Evolutionary conservation across 1,284 basidiomycete species (phyloP), one percentile per base, ranked within the genome.

Genomic region (Amylostereum areolatum): DNA sequence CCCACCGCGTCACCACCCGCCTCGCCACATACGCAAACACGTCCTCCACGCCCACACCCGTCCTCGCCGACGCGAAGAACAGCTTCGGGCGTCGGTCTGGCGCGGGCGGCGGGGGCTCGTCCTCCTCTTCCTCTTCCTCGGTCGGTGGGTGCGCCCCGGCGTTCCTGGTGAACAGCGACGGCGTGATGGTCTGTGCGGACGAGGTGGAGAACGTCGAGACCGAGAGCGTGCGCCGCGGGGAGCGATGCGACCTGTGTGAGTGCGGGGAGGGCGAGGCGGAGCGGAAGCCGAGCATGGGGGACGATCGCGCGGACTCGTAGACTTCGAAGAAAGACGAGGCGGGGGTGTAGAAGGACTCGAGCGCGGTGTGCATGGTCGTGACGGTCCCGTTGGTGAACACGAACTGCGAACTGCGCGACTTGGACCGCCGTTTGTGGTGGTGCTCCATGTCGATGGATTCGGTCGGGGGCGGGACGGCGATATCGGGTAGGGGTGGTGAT

Each of bases 1-100:
- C 84, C 79, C 78, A 81, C 50, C 72, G 68, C 53, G 62, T 58
- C 33, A 81, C 71, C 4, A 88, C 81, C 24, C 85, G 68, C 43
- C 65, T 59, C 4, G 78, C 81, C 45, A 89, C 69, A 56, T 87
- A 86, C 58, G 80, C 81, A 59, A 89, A 89, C 12, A 87, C 79
- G 1, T 81, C 78, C 2, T 62, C 50, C 1, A 89, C 82, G n/a
- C 83, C 81, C 43, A 75, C 72, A 0, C 87, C 85, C 9, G 83
- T 86, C 63, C 85, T 85, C 3, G 87, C 86, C 1, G 82, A 85
- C 6, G 85, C 78, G 59, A 85, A 81, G 63, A 89, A 86, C 5
- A 87, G 64, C 56, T 71, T 75, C 0, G 84, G 81, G 2, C 83
- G 76, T 2, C 63, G 68, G 39, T 78, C 75, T 7, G 68, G 68